A percentile compares a stretch with the other conserved stretches of the same genome.
These are phyloP conservation scores for Solanum gandarillasii DNA, from an alignment of 257 asterid genomes.

Conservation along the genomic window DNA sequence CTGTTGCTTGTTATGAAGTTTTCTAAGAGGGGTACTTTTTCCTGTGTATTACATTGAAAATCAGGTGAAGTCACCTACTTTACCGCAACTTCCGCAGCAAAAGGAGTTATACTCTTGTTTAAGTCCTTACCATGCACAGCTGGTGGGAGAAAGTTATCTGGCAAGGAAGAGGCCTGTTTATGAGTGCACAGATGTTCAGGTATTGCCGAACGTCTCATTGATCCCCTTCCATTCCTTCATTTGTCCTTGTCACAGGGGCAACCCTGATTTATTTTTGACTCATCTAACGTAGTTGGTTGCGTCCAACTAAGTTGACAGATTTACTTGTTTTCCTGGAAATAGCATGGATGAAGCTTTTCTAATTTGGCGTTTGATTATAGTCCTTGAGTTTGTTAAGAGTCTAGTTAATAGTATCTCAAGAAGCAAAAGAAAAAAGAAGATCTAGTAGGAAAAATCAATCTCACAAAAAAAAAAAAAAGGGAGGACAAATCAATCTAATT, in stretches of 20 bases:
- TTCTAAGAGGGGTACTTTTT: not conserved
- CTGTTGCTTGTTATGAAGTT: not conserved
- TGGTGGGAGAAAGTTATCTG: constrained; percentile 92
- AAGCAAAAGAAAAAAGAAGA: not conserved
- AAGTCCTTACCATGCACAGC: constrained; percentile 71
- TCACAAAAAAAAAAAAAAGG: not conserved
- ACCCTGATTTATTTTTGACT: not conserved
- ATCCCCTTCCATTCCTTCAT: not conserved
- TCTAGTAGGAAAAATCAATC: not conserved
- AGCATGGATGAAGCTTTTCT: not conserved
- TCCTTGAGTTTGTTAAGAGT: not conserved
- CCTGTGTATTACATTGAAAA: constrained; percentile 11
- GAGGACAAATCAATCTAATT: not conserved
- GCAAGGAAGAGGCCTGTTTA: constrained; percentile 85
- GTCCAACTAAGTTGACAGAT: not conserved
- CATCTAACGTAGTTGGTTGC: not conserved
- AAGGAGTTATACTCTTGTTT: constrained; percentile 59
- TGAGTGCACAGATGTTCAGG: constrained; percentile 87
- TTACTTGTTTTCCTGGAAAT: not conserved
- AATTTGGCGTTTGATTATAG: not conserved
- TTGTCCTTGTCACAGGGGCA: not conserved
- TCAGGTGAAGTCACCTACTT: constrained; percentile 73
- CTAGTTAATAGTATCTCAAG: not conserved
- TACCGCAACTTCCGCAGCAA: constrained; percentile 81
- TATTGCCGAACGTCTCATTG: not conserved